Evolutionary conservation across 805 yeast genomes (phyloP).

Genomic region (Saccharomycopsis fermentans): DNA sequence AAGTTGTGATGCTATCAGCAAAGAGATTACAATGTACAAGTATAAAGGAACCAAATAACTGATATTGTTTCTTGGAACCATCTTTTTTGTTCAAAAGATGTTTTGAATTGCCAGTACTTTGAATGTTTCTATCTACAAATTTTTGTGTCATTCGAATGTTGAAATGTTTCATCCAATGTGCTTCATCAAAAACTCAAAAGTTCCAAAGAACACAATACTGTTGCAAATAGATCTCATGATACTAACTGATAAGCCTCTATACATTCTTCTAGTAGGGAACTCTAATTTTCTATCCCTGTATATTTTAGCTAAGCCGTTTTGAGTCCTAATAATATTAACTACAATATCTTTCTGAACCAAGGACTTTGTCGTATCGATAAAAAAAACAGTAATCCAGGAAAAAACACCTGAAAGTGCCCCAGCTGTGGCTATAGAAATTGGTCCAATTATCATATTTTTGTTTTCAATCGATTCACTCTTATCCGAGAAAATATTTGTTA

Average conservation of each 20-base stretch:
- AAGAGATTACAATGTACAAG: neutral
- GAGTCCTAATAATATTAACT: conserved; percentile 47
- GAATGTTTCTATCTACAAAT: neutral
- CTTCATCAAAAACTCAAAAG: conserved; percentile 59
- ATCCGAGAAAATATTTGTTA: conserved; percentile 23
- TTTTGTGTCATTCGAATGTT: neutral
- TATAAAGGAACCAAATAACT: neutral
- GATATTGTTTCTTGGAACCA: too few relatives aligned
- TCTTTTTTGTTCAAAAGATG: too few relatives aligned
- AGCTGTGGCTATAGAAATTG: conserved; percentile 47
- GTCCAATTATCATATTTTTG: conserved; percentile 25
- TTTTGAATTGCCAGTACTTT: too few relatives aligned
- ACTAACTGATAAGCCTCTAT: conserved; percentile 72
- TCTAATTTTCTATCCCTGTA: conserved; percentile 25
- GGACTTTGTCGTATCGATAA: conserved; percentile 73
- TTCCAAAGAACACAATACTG: conserved; percentile 66
- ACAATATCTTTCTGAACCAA: conserved; percentile 66
- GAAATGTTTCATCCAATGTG: conserved; percentile 30
- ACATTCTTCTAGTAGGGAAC: conserved; percentile 42
- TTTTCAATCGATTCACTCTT: conserved; percentile 26
- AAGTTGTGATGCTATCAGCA: too few relatives aligned
- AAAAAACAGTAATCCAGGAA: conserved; percentile 68
- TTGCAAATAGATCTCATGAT: conserved; percentile 60
- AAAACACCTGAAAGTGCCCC: conserved; percentile 76
- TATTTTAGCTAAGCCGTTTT: conserved; percentile 35